Percentiles rank a stretch among this genome's conserved stretches.
Evolutionary conservation across 306 rosid species (phyloP).

Genomic region (Hippophae gyantsensis): DNA sequence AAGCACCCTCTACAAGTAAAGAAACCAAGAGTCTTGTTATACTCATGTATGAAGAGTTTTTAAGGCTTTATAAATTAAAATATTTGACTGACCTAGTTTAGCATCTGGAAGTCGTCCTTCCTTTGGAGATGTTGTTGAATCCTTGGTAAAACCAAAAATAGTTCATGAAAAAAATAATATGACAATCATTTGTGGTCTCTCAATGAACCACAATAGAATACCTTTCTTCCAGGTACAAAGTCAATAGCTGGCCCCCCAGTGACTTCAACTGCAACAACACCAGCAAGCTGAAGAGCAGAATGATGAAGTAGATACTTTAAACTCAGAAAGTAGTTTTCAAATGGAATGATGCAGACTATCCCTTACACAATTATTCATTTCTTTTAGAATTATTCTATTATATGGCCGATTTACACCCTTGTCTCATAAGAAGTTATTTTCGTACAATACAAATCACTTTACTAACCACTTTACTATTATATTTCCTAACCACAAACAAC

Average conservation of each 20-base stretch:
- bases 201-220: conserved; percentile 18
- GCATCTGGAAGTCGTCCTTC: conserved; percentile 92
- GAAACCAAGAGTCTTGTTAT: neutral
- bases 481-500: too few relatives aligned
- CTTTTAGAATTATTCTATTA: too few relatives aligned
- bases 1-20: too few relatives aligned
- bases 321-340: neutral
- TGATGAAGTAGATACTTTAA: neutral
- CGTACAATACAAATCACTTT: too few relatives aligned
- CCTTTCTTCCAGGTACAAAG: conserved; percentile 83
- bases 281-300: conserved; percentile 64
- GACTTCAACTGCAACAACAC: conserved; percentile 96
- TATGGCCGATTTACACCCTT: too few relatives aligned
- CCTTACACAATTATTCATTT: too few relatives aligned
- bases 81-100: conserved; percentile 43
- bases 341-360: too few relatives aligned
- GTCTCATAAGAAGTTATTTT: too few relatives aligned
- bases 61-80: neutral
- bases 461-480: too few relatives aligned
- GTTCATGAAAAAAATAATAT: conserved; percentile 3
- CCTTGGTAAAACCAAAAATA: conserved; percentile 27
- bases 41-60: neutral
- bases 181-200: conserved; percentile 10
- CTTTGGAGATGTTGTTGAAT: conserved; percentile 57
- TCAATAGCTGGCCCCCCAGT: conserved; percentile 89